A percentile compares a stretch with the other conserved stretches of the same genome.
phyloP scores from a whole-genome alignment of 1,284 basidiomycete genomes.

The Ustilago bromivora region DNA sequence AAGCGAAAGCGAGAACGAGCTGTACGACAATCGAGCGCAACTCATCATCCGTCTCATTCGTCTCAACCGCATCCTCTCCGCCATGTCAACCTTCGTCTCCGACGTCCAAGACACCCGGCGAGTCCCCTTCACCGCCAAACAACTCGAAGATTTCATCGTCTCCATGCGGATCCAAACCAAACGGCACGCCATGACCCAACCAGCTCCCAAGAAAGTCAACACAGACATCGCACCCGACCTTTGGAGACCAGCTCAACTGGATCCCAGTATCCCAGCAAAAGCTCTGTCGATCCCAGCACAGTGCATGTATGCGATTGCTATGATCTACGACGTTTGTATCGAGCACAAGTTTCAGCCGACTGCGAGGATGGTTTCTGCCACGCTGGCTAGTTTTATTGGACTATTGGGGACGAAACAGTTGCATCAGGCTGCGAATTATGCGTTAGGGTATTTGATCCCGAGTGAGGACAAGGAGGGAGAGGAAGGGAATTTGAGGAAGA shows the following conservation, averaged over 20 bases:
- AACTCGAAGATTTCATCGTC: slow-evolving; percentile 32
- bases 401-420: slow-evolving; percentile 17
- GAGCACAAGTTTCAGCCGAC: slow-evolving; percentile 13
- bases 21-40: slow-evolving; percentile 10
- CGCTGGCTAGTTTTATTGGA: slow-evolving; percentile 25
- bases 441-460: slow-evolving; percentile 15
- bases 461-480: not conserved
- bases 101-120: slow-evolving; percentile 21
- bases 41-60: slow-evolving; percentile 40
- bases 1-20: not conserved
- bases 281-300: slow-evolving; percentile 34
- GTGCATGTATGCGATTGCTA: slow-evolving; percentile 46
- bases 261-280: slow-evolving; percentile 28
- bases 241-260: slow-evolving; percentile 32
- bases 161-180: slow-evolving; percentile 28
- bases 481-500: slow-evolving; percentile 2
- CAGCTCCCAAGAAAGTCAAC: slow-evolving; percentile 11
- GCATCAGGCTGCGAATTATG: slow-evolving; percentile 13
- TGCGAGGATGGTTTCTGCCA: slow-evolving; percentile 32
- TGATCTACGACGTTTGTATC: slow-evolving; percentile 38
- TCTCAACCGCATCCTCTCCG: slow-evolving; percentile 41
- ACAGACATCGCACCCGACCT: not conserved
- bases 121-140: slow-evolving; percentile 17
- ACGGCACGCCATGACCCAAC: slow-evolving; percentile 18
- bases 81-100: slow-evolving; percentile 35